Evolutionary conservation across 1,284 basidiomycete species (phyloP).

Genomic region (Ceratobasidium sp.): DNA sequence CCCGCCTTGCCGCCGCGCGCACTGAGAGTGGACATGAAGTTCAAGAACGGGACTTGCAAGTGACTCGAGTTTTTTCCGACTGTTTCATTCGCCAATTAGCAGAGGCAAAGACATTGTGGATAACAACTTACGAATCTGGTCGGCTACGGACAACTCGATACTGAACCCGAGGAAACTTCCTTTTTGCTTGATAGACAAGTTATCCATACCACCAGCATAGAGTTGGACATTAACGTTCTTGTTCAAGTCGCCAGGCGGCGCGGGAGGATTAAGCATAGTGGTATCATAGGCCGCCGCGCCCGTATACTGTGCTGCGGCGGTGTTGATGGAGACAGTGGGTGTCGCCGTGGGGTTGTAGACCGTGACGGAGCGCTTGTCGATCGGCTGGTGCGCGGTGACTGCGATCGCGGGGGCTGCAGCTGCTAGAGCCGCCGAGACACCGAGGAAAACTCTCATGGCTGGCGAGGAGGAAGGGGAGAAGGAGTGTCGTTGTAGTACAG

Average conservation of each 20-base stretch:
- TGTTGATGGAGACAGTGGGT: slow-evolving; percentile 53
- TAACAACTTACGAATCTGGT: slow-evolving; percentile 68
- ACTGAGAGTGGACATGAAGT: slow-evolving; percentile 76
- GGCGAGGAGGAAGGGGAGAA: slow-evolving; percentile 7
- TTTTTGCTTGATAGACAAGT: slow-evolving; percentile 65
- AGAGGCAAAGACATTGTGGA: not conserved
- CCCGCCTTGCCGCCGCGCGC: slow-evolving; percentile 68
- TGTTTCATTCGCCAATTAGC: slow-evolving; percentile 24
- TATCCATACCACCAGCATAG: slow-evolving; percentile 58
- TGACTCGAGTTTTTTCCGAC: slow-evolving; percentile 54
- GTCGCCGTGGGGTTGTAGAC: slow-evolving; percentile 47
- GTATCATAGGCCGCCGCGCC: slow-evolving; percentile 63
- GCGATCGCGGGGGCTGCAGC: slow-evolving; percentile 28
- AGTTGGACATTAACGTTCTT: slow-evolving; percentile 63
- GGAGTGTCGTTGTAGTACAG: slow-evolving; percentile 42
- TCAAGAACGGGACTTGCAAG: slow-evolving; percentile 75
- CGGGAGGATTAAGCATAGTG: slow-evolving; percentile 61
- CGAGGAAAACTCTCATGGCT: slow-evolving; percentile 27
- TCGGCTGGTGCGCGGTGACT: slow-evolving; percentile 1
- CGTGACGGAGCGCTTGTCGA: slow-evolving; percentile 45
- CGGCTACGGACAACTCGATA: slow-evolving; percentile 77
- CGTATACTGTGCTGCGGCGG: slow-evolving; percentile 59
- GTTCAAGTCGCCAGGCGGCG: slow-evolving; percentile 59
- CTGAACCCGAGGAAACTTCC: slow-evolving; percentile 79
- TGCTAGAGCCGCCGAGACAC: slow-evolving; percentile 36